phyloP scores from a whole-genome alignment of 202 grass and related monocot genomes.

The Zizania palustris region DNA sequence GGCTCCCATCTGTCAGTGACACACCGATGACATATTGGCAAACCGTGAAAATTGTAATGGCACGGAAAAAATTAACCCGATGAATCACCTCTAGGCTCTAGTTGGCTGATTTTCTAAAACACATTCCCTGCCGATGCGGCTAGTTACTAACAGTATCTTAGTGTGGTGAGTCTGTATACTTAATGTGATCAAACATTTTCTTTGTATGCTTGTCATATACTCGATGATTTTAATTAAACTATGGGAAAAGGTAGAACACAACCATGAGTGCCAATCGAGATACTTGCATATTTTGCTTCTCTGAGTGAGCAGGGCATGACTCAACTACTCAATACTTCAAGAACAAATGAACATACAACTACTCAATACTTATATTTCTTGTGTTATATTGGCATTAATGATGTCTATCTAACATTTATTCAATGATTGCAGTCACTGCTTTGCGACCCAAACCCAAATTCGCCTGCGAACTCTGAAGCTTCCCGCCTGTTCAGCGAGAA shows the following conservation, averaged over 20 bases:
- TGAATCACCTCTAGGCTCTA: background rate
- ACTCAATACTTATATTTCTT: background rate
- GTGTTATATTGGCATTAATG: background rate
- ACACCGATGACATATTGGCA: too few relatives aligned
- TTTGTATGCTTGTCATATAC: conserved; percentile 4
- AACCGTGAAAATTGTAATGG: too few relatives aligned
- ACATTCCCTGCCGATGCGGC: background rate
- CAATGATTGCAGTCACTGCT: conserved; percentile 60
- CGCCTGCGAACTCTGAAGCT: conserved; percentile 75
- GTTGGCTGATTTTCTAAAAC: too few relatives aligned
- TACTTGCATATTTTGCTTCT: conserved; percentile 8
- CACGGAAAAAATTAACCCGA: too few relatives aligned
- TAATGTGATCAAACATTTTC: background rate
- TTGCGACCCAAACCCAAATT: conserved; percentile 80
- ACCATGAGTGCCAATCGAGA: background rate
- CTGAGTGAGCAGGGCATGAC: background rate
- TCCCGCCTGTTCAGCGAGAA: conserved; percentile 76
- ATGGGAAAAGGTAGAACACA: background rate
- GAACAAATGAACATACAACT: background rate
- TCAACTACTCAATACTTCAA: background rate
- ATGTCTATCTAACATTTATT: conserved; percentile 16
- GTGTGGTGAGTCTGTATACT: background rate
- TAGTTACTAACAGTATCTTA: background rate
- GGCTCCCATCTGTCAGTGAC: too few relatives aligned
- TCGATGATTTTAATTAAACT: background rate